A percentile compares a stretch with the other conserved stretches of the same genome.
Evolutionary conservation across 1,284 basidiomycete genomes (phyloP).

Genomic region (Trichosporon faecale): DNA sequence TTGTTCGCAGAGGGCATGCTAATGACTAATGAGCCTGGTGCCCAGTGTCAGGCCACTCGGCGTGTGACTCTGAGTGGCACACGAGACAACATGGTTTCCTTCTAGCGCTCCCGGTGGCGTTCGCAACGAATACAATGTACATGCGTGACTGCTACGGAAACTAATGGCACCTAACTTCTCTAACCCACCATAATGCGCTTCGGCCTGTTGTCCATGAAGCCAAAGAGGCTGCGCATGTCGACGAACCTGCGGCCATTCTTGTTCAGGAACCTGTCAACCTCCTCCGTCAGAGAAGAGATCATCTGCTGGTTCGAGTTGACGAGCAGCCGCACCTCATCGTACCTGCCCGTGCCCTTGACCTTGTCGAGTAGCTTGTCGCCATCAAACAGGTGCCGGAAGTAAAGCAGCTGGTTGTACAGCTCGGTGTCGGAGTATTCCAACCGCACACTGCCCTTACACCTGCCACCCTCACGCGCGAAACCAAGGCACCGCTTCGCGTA

Average conservation of each 20-base stretch:
- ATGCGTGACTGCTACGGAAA: neutral
- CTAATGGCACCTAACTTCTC: neutral
- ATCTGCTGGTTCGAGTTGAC: conserved; percentile 55
- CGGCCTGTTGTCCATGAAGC: conserved; percentile 60
- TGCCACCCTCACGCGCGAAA: conserved; percentile 52
- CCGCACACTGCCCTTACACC: conserved; percentile 65
- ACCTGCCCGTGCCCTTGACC: conserved; percentile 55
- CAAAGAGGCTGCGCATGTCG: conserved; percentile 70
- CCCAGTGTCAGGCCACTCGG: neutral
- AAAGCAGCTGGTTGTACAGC: conserved; percentile 83
- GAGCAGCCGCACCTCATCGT: conserved; percentile 62
- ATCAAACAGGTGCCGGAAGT: conserved; percentile 74
- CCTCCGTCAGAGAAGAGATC: conserved; percentile 55
- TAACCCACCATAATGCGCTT: conserved; percentile 3
- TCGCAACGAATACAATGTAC: conserved; percentile 1
- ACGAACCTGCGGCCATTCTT: conserved; percentile 84
- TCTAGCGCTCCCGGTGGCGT: neutral
- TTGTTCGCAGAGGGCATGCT: too few species aligned
- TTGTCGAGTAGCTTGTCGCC: conserved; percentile 62
- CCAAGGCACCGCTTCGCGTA: conserved; percentile 76
- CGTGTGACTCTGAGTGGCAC: neutral
- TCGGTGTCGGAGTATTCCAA: conserved; percentile 81
- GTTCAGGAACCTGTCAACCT: conserved; percentile 75
- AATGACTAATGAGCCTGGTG: neutral
- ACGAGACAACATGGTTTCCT: neutral